phyloP scores from a whole-genome alignment of 805 yeast species.

The Babjeviella inositovora region DNA sequence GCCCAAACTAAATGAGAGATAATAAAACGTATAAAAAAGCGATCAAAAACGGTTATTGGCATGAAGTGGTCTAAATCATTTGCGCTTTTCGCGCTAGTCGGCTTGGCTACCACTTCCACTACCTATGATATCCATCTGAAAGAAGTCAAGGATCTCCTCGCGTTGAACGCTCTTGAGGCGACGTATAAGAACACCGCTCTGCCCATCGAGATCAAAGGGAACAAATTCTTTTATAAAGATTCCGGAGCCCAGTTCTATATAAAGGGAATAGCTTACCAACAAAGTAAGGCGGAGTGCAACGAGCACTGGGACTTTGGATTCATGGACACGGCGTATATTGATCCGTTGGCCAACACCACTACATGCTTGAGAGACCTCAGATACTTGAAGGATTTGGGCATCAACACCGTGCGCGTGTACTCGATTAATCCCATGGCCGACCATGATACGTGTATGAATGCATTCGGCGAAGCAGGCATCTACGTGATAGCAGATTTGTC shows the following conservation, averaged over 20 bases:
- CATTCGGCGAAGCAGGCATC: conserved; percentile 71
- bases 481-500: conserved; percentile 84
- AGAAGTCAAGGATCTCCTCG: too few relatives aligned
- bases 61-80: too few relatives aligned
- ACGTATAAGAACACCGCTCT: too few relatives aligned
- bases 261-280: conserved; percentile 82
- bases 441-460: conserved; percentile 69
- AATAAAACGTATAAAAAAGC: too few relatives aligned
- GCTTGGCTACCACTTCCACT: too few relatives aligned
- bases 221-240: conserved; percentile 57
- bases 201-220: conserved; percentile 52
- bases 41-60: too few relatives aligned
- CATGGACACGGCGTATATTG: conserved; percentile 23
- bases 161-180: too few relatives aligned
- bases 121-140: too few relatives aligned
- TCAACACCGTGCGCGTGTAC: conserved; percentile 77
- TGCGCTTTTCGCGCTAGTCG: too few relatives aligned
- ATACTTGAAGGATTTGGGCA: conserved; percentile 46
- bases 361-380: conserved; percentile 75
- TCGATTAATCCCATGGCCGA: conserved; percentile 58
- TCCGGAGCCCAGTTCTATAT: conserved; percentile 76
- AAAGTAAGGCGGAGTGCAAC: conserved; percentile 31
- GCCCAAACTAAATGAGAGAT: too few relatives aligned
- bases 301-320: conserved; percentile 11
- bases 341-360: conserved; percentile 60